Percentiles rank a stretch among this genome's conserved stretches.
Conservation (phyloP, 257 asterid genomes). For the Jacaranda copaia region DNA sequence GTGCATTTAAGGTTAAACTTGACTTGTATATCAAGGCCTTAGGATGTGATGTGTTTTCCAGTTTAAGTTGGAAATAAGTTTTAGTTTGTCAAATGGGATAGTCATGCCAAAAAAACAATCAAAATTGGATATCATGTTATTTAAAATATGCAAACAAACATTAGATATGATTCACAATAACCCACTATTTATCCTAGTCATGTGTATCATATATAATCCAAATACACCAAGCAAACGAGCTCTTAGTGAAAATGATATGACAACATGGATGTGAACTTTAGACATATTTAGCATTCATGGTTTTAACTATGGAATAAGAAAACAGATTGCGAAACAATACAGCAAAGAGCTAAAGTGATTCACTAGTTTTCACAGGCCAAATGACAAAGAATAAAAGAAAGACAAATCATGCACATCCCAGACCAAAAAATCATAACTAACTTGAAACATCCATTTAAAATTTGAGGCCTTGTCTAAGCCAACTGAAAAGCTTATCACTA, state of each 20-base stretch:
- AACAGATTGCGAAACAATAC: not conserved
- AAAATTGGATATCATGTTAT: too few relatives aligned
- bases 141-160: too few relatives aligned
- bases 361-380: constrained; percentile 4
- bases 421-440: constrained; percentile 13
- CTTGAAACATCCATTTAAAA: constrained; percentile 16
- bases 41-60: too few relatives aligned
- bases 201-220: too few relatives aligned
- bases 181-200: too few relatives aligned
- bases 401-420: constrained; percentile 13
- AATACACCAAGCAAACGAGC: too few relatives aligned
- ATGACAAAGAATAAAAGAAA: constrained; percentile 17
- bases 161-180: too few relatives aligned
- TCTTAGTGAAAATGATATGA: not conserved
- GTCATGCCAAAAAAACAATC: too few relatives aligned
- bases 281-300: not conserved
- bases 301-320: constrained; percentile 10
- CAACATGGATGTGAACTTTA: not conserved
- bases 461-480: constrained; percentile 24
- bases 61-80: too few relatives aligned
- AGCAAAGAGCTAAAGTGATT: not conserved
- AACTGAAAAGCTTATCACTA: constrained; percentile 15
- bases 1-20: too few relatives aligned
- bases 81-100: too few relatives aligned
- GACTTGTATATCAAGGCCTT: too few relatives aligned